Evolutionary conservation across 2,329 filamentous ascomycete species (phyloP).

Genomic region (Simplicillium sp.): DNA sequence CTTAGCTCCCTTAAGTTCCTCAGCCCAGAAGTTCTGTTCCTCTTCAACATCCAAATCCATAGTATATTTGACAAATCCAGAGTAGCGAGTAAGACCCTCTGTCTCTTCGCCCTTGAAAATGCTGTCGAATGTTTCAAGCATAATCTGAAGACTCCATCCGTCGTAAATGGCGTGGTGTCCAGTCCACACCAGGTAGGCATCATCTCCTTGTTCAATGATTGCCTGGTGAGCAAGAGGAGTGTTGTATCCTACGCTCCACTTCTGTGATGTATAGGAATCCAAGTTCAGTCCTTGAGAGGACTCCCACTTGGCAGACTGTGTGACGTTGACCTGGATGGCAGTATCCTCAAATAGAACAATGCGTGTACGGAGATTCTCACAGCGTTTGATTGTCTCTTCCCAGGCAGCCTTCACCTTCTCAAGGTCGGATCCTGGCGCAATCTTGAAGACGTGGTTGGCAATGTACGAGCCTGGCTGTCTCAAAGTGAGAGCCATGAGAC

Average conservation of each 20-base stretch:
- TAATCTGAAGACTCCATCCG: conserved; percentile 7
- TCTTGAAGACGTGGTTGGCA: conserved; percentile 14
- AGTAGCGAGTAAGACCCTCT: neutral
- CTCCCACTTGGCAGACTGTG: conserved; percentile 3
- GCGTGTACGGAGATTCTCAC: conserved; percentile 4
- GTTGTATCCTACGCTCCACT: neutral
- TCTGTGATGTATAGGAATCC: neutral
- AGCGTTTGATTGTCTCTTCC: conserved; percentile 6
- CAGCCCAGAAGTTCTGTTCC: conserved; percentile 4
- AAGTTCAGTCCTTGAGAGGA: neutral
- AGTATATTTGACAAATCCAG: conserved; percentile 5
- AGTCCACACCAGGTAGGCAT: conserved; percentile 2
- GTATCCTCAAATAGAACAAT: conserved; percentile 6
- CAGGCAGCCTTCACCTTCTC: conserved; percentile 16
- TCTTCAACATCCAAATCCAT: neutral
- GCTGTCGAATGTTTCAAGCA: conserved; percentile 2
- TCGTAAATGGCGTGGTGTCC: conserved; percentile 14
- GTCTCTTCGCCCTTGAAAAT: neutral
- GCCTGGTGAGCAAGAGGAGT: neutral
- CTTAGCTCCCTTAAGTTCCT: conserved; percentile 3
- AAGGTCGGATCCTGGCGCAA: conserved; percentile 10
- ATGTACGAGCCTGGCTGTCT: conserved; percentile 22
- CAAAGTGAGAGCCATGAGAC: conserved; percentile 21
- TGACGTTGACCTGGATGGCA: conserved; percentile 5
- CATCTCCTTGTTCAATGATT: neutral